Percentiles rank a stretch among this genome's conserved stretches.
phyloP scores from a whole-genome alignment of 2,329 filamentous ascomycete genomes.

The Lachnum nothofagi region DNA sequence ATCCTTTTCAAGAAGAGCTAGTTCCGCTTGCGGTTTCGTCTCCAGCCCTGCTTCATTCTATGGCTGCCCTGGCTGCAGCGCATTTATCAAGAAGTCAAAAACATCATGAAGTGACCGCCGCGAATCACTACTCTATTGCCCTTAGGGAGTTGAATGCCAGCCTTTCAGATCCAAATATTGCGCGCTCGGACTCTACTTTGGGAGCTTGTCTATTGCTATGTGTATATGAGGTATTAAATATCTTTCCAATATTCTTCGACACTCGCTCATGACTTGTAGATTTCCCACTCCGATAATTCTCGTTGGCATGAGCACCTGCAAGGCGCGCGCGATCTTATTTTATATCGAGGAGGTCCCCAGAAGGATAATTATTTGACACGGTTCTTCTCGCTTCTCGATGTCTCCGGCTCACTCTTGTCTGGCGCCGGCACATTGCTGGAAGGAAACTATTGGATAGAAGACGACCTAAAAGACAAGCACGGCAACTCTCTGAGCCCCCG shows the following conservation, averaged over 20 bases:
- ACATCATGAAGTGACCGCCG: constrained; percentile 24
- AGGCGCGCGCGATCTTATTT: constrained; percentile 29
- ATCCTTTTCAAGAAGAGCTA: constrained; percentile 29
- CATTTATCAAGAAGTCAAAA: constrained; percentile 27
- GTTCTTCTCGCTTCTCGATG: constrained; percentile 30
- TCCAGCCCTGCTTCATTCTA: constrained; percentile 29
- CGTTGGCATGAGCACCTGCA: constrained; percentile 30
- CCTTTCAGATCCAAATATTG: constrained; percentile 24
- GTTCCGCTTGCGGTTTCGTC: constrained; percentile 25
- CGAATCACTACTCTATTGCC: constrained; percentile 28
- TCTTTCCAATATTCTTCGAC: neutral
- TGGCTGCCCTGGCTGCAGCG: constrained; percentile 29
- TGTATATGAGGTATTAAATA: constrained; percentile 28
- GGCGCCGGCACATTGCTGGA: constrained; percentile 26
- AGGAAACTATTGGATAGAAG: constrained; percentile 31
- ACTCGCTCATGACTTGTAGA: constrained; percentile 18
- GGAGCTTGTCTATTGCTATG: constrained; percentile 30
- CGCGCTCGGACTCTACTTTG: constrained; percentile 26
- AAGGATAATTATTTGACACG: constrained; percentile 27
- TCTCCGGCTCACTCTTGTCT: constrained; percentile 28
- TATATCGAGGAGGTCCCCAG: constrained; percentile 27
- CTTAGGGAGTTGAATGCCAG: constrained; percentile 24
- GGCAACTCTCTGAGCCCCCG: constrained; percentile 1
- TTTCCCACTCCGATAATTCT: constrained; percentile 26
- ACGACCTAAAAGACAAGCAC: constrained; percentile 5